Percentiles rank a stretch among this genome's conserved stretches.
Evolutionary conservation across 169 alveolate genomes (phyloP).

Genomic region (Plasmodium vivax): DNA sequence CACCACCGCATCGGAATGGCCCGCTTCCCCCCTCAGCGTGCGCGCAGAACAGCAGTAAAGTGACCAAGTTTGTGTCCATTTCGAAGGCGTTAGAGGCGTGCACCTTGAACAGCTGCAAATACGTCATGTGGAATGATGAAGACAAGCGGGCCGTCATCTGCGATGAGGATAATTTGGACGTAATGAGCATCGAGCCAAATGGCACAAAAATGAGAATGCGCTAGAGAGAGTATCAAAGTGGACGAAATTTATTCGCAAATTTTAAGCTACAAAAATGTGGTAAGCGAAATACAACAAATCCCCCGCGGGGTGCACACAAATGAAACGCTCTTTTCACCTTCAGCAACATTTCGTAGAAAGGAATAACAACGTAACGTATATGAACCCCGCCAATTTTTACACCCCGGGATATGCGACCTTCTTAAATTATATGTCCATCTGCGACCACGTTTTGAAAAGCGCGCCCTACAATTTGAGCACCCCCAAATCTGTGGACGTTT

Average conservation of each 20-base stretch:
- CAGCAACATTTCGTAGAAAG: constrained; percentile 31
- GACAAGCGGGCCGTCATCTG: constrained; percentile 53
- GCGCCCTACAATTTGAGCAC: constrained; percentile 48
- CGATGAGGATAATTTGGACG: constrained; percentile 11
- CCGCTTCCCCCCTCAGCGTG: constrained; percentile 24
- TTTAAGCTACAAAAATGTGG: background rate
- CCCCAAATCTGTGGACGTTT: constrained; percentile 37
- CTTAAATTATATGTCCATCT: constrained; percentile 73
- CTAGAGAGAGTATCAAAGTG: background rate
- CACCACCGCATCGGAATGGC: background rate
- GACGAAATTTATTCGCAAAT: background rate
- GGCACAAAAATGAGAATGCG: background rate
- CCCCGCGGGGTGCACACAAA: background rate
- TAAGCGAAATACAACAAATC: background rate
- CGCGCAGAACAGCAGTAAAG: constrained; percentile 23
- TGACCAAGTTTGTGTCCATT: constrained; percentile 23
- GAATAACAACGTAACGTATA: constrained; percentile 36
- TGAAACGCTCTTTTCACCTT: background rate
- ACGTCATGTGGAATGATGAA: constrained; percentile 54
- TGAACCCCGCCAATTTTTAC: constrained; percentile 54
- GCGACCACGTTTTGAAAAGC: constrained; percentile 54
- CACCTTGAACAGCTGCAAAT: constrained; percentile 36
- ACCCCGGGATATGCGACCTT: constrained; percentile 68
- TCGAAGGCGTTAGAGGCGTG: constrained; percentile 67
- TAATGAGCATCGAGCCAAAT: background rate